phyloP scores from a whole-genome alignment of 2,329 filamentous ascomycete genomes.

The Didymella sp. region DNA sequence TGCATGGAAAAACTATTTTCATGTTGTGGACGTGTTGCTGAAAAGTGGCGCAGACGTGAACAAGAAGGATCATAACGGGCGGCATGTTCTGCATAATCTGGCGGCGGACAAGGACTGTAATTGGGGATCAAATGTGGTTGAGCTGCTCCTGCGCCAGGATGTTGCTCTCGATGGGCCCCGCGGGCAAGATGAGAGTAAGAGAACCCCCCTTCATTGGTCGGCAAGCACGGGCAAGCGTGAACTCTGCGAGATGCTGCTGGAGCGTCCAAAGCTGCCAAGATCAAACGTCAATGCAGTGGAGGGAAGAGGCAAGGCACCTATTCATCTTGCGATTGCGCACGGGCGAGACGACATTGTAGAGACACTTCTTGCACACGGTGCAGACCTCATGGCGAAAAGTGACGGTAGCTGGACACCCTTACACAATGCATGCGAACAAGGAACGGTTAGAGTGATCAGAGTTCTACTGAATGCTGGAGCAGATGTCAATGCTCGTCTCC shows the following conservation, averaged over 20 bases:
- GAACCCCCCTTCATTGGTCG: slow-evolving; percentile 65
- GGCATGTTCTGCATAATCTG: slow-evolving; percentile 48
- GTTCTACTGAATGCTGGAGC: slow-evolving; percentile 43
- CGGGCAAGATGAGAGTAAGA: slow-evolving; percentile 55
- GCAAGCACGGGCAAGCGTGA: slow-evolving; percentile 63
- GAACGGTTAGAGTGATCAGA: slow-evolving; percentile 41
- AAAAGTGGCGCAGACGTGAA: slow-evolving; percentile 50
- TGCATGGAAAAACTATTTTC: slow-evolving; percentile 44
- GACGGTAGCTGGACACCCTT: slow-evolving; percentile 46
- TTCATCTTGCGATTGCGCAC: slow-evolving; percentile 46
- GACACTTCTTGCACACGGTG: slow-evolving; percentile 39
- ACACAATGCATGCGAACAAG: slow-evolving; percentile 47
- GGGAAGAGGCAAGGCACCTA: slow-evolving; percentile 45
- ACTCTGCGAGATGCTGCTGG: slow-evolving; percentile 58
- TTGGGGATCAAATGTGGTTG: slow-evolving; percentile 56
- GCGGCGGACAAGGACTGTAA: slow-evolving; percentile 54
- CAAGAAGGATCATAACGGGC: slow-evolving; percentile 42
- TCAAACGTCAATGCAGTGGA: slow-evolving; percentile 47
- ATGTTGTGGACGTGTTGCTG: slow-evolving; percentile 47
- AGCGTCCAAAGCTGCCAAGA: slow-evolving; percentile 31
- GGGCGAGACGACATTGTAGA: slow-evolving; percentile 48
- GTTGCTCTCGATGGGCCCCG: slow-evolving; percentile 52
- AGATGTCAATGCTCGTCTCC: slow-evolving; percentile 42
- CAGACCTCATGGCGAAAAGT: slow-evolving; percentile 43
- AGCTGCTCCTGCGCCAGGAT: slow-evolving; percentile 49